These are phyloP conservation scores for Neurospora sp. DNA, from an alignment of 495 filamentous ascomycete genomes.

Conservation along the genomic window DNA sequence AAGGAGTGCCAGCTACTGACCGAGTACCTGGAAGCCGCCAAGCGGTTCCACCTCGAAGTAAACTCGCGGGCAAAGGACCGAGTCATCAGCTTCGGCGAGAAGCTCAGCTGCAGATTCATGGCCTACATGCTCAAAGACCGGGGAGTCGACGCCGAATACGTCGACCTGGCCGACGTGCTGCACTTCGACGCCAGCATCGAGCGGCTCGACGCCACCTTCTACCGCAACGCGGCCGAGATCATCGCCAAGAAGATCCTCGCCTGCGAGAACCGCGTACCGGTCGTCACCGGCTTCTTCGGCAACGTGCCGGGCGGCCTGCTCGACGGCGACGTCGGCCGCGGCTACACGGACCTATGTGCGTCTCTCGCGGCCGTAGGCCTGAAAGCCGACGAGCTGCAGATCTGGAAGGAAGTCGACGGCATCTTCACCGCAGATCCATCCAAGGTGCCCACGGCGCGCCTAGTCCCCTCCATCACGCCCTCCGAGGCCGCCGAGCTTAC, in stretches of 20 bases:
- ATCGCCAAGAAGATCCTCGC: constrained; percentile 57
- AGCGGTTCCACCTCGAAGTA: constrained; percentile 56
- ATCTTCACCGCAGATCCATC: constrained; percentile 83
- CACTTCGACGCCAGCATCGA: constrained; percentile 44
- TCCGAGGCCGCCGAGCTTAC: constrained; percentile 84
- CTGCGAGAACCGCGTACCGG: constrained; percentile 61
- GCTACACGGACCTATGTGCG: constrained; percentile 84
- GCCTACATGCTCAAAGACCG: constrained; percentile 64
- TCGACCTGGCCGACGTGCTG: constrained; percentile 72
- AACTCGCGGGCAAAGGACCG: constrained; percentile 76
- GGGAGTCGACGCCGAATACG: constrained; percentile 71
- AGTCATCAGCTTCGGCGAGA: constrained; percentile 88
- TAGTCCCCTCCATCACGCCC: constrained; percentile 70
- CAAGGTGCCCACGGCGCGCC: constrained; percentile 74
- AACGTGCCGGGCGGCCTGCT: constrained; percentile 72
- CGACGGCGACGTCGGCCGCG: constrained; percentile 66
- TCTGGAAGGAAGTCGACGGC: constrained; percentile 90
- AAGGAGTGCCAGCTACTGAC: constrained; percentile 56
- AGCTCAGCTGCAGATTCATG: constrained; percentile 83
- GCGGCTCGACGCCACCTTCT: constrained; percentile 70
- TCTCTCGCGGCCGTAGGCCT: constrained; percentile 72
- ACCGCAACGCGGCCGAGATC: constrained; percentile 52
- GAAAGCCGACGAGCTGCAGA: constrained; percentile 68
- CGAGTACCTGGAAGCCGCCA: constrained; percentile 45
- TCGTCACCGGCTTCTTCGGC: constrained; percentile 81